Base-by-base conservation (phyloP, 768 basidiomycete genomes). In the Pisolithus microcarpus region DNA sequence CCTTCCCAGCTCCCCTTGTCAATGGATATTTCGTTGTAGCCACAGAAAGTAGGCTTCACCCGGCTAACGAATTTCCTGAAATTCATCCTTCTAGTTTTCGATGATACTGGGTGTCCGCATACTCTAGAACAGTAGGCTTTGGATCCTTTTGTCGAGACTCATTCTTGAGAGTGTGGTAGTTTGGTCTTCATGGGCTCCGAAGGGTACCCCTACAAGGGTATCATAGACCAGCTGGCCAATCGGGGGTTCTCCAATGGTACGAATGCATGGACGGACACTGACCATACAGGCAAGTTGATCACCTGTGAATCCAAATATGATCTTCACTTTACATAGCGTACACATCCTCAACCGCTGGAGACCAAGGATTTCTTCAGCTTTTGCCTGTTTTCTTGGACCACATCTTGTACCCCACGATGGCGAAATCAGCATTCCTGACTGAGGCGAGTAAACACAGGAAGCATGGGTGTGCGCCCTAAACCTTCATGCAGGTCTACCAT, bases 211-310 rank as follows among this genome's bases (percentile, higher is more conserved):
- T 91, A 90, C 76, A 97, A 98, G 65, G 95, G 94, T 19, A 84
- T 97, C 48, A 80, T 99, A 49, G 95, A 98, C 70, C 84, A 89
- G 51, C 76, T 99, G 19, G 96, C 96, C 3, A 98, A 97, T 65
- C 81, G 93, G 50, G 91, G 91, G 18, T 92, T 94, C 64, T 87
- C 91, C 7, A 82, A 88, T 54, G 91, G 90, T 31, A 91, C 87
- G 8, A 96, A 97, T 65, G 95, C 95, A 1, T 99, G 95, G 96
- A 98, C 96, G 3, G 95, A 89, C 62, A 93, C 80, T 40, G 91
- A 92, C 62, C 85, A 96, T 62, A 96, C 94, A 43, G 66, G 66
- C 39, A 43, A 43, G 56, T 50, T 18, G 9, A 24, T n/a, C 2
- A 42, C 15, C 15, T n/a, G 15, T 57, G 7, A 3, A 30, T 15